Evolutionary conservation across 2,329 filamentous ascomycete genomes (phyloP), one percentile per base, ranked within the genome.

Genomic region (Aureobasidium sp.): DNA sequence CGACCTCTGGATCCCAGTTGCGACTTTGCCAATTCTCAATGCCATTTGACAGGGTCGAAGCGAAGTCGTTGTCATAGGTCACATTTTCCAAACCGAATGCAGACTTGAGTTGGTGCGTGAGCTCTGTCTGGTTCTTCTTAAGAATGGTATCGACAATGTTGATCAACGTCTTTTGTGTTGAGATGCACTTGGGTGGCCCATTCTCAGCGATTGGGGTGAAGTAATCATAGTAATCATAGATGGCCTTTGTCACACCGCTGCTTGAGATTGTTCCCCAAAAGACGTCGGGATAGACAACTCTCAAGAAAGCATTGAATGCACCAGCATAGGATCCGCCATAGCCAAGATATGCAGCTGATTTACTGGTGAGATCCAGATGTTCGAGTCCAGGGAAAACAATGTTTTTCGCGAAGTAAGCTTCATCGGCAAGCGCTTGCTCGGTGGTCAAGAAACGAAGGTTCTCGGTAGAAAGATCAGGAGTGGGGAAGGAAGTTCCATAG

Each of bases 241-340:
- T 88, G 3, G 89, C 89, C 63, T 84, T 83, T 0, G 88, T 89
- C 0, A 94, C 89, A 0, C 88, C 91, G 91, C 0, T 15, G 15
- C 34, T 37, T 13, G 88, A 87, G 55, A 96, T 93, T 5, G 87
- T 84, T 58, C 84, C 91, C 81, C 84, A 93, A 74, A 88, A 94
- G 8, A 87, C 76, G 36, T 93, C 85, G 0, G 91, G 90, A 71
- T 96, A 95, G 17, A 87, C 71, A 63, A 88, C 86, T 36, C 90
- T 85, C 41, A 91, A 74, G 67, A 96, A 87, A 0, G 91, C 89
- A 10, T 86, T 88, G 67, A 92, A 88, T 0, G 86, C 87, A 2
- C 91, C 91, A 0, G 90, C 89, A 69, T 96, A 96, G 0, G 88
- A 91, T 0, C 90, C 90, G 1, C 91, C 91, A 64, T 95, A 96